Percentiles rank a stretch among this genome's conserved stretches.
These are phyloP conservation scores for Ogataea degrootiae DNA, from an alignment of 805 yeast species.

Conservation along the genomic window DNA sequence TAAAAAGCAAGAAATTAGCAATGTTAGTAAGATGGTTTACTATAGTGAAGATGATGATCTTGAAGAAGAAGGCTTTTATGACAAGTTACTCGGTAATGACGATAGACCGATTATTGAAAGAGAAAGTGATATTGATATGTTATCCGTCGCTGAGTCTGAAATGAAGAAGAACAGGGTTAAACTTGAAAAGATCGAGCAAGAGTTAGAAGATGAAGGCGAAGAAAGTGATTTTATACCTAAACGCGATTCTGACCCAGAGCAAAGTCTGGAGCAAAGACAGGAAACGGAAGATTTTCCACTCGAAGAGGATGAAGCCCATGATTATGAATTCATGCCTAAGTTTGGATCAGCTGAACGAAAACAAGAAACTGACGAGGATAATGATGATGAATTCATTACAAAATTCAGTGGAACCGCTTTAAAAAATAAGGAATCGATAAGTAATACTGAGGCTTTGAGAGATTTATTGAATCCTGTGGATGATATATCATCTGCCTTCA, in stretches of 20 bases:
- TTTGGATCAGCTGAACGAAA: conserved; percentile 2
- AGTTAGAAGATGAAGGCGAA: conserved; percentile 8
- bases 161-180: not conserved
- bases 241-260: too few relatives aligned
- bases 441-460: conserved; percentile 60
- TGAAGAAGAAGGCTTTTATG: conserved; percentile 22
- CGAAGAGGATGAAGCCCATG: too few relatives aligned
- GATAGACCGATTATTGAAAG: conserved; percentile 5
- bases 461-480: conserved; percentile 46
- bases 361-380: conserved; percentile 23
- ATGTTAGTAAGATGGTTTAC: not conserved
- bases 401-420: conserved; percentile 36
- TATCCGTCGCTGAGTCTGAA: not conserved
- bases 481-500: conserved; percentile 32
- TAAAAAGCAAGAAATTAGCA: conserved; percentile 10
- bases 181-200: not conserved
- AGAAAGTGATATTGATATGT: conserved; percentile 1
- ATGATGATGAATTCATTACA: conserved; percentile 49
- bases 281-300: too few relatives aligned
- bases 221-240: conserved; percentile 5
- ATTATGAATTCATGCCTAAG: not conserved
- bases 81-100: conserved; percentile 10
- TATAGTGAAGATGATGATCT: conserved; percentile 18
- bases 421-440: conserved; percentile 25
- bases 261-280: too few relatives aligned